Percentiles rank a stretch among this genome's conserved stretches.
Evolutionary conservation across 2,329 filamentous ascomycete genomes (phyloP).

Genomic region (Epichloe elymi): DNA sequence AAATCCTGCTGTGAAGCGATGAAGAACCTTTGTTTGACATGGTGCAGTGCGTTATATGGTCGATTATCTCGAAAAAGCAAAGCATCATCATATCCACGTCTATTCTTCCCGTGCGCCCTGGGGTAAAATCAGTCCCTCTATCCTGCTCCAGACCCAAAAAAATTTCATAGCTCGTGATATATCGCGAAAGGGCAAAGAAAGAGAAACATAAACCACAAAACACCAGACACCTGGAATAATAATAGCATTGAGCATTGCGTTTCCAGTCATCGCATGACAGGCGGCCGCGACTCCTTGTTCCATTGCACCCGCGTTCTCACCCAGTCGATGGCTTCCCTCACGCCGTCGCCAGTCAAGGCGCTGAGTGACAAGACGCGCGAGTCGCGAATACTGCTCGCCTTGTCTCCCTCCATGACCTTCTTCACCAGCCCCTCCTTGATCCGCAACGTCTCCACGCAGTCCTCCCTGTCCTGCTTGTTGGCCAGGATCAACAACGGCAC

Average conservation of each 20-base stretch:
- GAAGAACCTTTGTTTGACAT: neutral
- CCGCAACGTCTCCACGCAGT: conserved; percentile 91
- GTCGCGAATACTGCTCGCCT: conserved; percentile 73
- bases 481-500: conserved; percentile 86
- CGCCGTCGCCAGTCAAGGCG: conserved; percentile 77
- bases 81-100: conserved; percentile 1
- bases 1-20: neutral
- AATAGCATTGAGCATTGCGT: neutral
- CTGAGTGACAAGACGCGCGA: conserved; percentile 83
- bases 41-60: too few relatives aligned
- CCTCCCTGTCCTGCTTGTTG: conserved; percentile 96
- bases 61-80: too few relatives aligned
- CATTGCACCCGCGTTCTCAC: conserved; percentile 81
- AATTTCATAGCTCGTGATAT: conserved; percentile 3
- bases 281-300: conserved; percentile 89
- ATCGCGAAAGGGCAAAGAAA: neutral
- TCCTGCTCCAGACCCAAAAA: conserved; percentile 1
- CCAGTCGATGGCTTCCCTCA: conserved; percentile 97
- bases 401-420: conserved; percentile 90
- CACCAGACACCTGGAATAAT: neutral
- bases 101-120: conserved; percentile 4
- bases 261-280: conserved; percentile 66
- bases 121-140: conserved; percentile 3
- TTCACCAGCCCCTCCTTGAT: conserved; percentile 96
- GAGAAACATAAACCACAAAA: neutral